Evolutionary conservation across 495 filamentous ascomycete species (phyloP).

Genomic region (Rostrohypoxylon terebratum): DNA sequence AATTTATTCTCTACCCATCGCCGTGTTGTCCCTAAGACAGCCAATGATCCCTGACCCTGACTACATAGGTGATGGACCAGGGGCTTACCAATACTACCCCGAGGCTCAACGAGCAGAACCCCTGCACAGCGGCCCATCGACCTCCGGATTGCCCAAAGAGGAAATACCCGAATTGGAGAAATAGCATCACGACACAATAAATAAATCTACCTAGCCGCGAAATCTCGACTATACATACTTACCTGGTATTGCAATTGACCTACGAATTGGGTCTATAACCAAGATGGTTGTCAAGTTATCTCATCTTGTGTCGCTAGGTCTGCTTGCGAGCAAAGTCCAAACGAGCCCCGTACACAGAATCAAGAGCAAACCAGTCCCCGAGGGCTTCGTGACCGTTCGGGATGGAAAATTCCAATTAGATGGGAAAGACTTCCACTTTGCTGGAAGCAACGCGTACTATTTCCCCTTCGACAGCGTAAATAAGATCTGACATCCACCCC

Average conservation of each 20-base stretch:
- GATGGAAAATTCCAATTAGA: constrained; percentile 72
- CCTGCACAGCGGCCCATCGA: constrained; percentile 29
- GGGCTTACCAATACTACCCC: constrained; percentile 28
- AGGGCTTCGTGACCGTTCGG: constrained; percentile 62
- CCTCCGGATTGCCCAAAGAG: constrained; percentile 37
- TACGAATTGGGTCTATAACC: background rate
- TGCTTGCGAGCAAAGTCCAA: constrained; percentile 20
- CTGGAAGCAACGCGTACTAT: constrained; percentile 80
- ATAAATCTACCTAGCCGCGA: constrained; percentile 21
- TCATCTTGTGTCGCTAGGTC: constrained; percentile 28
- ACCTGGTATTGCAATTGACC: background rate
- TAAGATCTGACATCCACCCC: constrained; percentile 3
- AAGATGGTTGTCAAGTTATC: constrained; percentile 28
- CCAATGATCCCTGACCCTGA: background rate
- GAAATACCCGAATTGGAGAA: constrained; percentile 32
- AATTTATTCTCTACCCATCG: background rate
- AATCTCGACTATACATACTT: no score
- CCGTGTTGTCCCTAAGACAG: background rate
- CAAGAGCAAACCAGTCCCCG: constrained; percentile 18
- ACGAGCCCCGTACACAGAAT: constrained; percentile 4
- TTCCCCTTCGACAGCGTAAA: constrained; percentile 67
- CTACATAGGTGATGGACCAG: background rate
- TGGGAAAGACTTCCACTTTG: constrained; percentile 72
- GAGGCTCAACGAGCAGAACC: constrained; percentile 31
- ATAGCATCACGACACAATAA: constrained; percentile 12